These are phyloP conservation scores for Babesia bovis DNA, from an alignment of 169 alveolate species.

Conservation along the genomic window DNA sequence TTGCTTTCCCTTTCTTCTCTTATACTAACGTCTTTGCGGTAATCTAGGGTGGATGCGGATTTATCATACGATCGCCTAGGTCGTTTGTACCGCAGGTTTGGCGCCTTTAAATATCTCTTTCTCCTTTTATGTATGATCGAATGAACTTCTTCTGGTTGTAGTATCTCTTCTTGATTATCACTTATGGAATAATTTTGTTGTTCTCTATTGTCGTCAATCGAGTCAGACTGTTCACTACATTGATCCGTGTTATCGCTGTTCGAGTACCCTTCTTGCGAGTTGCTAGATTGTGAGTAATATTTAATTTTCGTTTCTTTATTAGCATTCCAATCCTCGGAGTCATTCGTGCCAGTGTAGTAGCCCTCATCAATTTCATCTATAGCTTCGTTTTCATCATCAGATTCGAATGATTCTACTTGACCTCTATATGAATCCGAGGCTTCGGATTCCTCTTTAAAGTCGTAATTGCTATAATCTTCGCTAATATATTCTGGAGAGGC, in stretches of 20 bases:
- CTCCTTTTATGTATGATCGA: no score
- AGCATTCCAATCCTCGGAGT: background rate
- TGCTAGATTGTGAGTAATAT: no score
- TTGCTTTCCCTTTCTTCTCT: background rate
- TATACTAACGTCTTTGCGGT: background rate
- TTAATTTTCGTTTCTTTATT: background rate
- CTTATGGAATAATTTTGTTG: no score
- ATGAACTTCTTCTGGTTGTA: no score
- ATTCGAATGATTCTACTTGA: background rate
- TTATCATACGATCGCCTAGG: background rate
- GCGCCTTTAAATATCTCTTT: no score
- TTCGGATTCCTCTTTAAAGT: background rate
- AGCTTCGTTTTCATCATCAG: background rate
- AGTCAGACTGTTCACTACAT: no score
- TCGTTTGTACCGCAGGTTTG: no score
- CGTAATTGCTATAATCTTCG: background rate
- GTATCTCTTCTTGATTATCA: no score
- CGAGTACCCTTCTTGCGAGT: no score
- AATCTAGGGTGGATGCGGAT: background rate
- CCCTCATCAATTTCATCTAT: background rate
- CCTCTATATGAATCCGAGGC: background rate
- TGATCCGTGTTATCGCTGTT: no score
- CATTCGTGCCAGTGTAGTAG: background rate
- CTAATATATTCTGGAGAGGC: no score
- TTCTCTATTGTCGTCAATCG: no score